Evolutionary conservation across 306 rosid genomes (phyloP), one percentile per base, ranked within the genome.

Genomic region (Macrotyloma uniflorum): DNA sequence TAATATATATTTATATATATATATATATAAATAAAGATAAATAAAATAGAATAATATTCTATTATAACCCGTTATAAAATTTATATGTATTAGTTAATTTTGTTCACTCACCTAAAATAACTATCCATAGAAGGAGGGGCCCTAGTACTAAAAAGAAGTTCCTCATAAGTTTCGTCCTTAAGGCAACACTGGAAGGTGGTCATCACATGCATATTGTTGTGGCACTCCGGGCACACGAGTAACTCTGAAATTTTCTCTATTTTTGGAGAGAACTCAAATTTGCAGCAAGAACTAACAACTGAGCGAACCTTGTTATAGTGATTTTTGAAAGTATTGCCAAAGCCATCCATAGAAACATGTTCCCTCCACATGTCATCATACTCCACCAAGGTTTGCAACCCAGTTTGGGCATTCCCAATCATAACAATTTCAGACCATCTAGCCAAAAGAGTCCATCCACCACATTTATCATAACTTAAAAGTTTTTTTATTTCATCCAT

Each of bases 111-210:
- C n/a, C n/a, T n/a, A n/a, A n/a, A n/a, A n/a, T n/a, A n/a, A n/a
- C n/a, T n/a, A n/a, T n/a, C n/a, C n/a, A n/a, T n/a, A n/a, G n/a
- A n/a, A n/a, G 64, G 82, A 26, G 68, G 83, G 58, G 43, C 1
- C 64, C 70, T 54, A 1, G 70, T 18, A 49, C 67, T 57, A 20
- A 76, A 77, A 6, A 46, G 43, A 16, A 80, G 19, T 2, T 72
- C 74, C 42, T 84, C 80, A 7, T 81, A 80, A 5, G 33, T 7
- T 8, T 20, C 7, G 5, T 85, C 84, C 46, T 83, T 88, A 4
- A 85, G 89, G 79, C 88, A 85, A 67, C 91, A 89, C 20, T 72
- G 86, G 72, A 85, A 87, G 0, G 88, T 83, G n/a, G 87, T 83
- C 4, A 85, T 79, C 19, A 85, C 75, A 32, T 87, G 74, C 93